A percentile compares a stretch with the other conserved stretches of the same genome.
phyloP scores from a whole-genome alignment of 805 yeast genomes.

The Candida nemodendra region DNA sequence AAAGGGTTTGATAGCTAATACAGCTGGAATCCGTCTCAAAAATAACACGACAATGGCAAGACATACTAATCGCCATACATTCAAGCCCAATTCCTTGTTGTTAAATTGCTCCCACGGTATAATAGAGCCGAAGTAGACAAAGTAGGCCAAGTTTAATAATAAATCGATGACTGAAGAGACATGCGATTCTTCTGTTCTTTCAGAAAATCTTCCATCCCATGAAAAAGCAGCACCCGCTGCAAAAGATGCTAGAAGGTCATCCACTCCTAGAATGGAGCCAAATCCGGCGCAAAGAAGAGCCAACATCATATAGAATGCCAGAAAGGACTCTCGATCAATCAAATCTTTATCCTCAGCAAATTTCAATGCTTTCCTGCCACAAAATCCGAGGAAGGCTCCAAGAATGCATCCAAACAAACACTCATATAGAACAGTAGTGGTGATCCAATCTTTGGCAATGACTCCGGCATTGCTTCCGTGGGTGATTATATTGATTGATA shows the following conservation, averaged over 20 bases:
- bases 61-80: conserved; percentile 52
- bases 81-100: conserved; percentile 41
- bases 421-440: conserved; percentile 60
- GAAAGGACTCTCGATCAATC: conserved; percentile 62
- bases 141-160: conserved; percentile 61
- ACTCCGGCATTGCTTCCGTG: conserved; percentile 47
- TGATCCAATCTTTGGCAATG: conserved; percentile 63
- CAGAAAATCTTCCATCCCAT: conserved; percentile 70
- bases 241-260: conserved; percentile 69
- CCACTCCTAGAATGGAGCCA: conserved; percentile 66
- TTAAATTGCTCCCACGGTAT: conserved; percentile 69
- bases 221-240: conserved; percentile 73
- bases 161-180: conserved; percentile 66
- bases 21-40: conserved; percentile 55
- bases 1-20: conserved; percentile 51
- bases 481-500: conserved; percentile 53
- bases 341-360: conserved; percentile 50
- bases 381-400: conserved; percentile 55
- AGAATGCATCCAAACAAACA: conserved; percentile 53
- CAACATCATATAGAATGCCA: conserved; percentile 51
- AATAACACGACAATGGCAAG: conserved; percentile 51
- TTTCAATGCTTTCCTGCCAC: conserved; percentile 49
- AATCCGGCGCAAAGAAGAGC: conserved; percentile 59
- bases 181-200: conserved; percentile 57
- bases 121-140: conserved; percentile 68